These are phyloP conservation scores for Hanseniaspora guilliermondii DNA, from an alignment of 805 yeast genomes.

Conservation along the genomic window DNA sequence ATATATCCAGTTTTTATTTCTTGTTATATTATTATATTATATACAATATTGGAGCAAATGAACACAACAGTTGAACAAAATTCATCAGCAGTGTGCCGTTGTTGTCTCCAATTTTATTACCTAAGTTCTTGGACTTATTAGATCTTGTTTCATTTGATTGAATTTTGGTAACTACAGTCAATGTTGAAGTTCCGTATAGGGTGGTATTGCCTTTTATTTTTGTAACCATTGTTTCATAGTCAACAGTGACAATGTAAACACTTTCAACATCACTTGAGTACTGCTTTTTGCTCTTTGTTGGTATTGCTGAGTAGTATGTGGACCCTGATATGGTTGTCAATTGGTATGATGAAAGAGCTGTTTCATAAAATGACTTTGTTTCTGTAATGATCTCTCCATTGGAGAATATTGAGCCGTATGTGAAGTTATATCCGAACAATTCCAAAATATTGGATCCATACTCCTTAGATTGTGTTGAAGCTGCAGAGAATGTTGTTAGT, in stretches of 20 bases:
- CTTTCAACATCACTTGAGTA: not conserved
- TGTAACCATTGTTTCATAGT: not conserved
- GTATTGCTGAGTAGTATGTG: not conserved
- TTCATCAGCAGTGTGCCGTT: not conserved
- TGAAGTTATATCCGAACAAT: constrained; percentile 15
- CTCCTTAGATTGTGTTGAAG: constrained; percentile 9
- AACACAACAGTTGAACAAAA: not conserved
- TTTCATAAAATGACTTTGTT: constrained; percentile 25
- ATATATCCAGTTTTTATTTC: not conserved
- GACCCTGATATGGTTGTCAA: constrained; percentile 1
- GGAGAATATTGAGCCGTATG: constrained; percentile 23
- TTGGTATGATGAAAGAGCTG: constrained; percentile 18
- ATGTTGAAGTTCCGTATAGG: not conserved
- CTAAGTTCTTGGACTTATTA: not conserved
- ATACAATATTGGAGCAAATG: not conserved
- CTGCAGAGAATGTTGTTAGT: constrained; percentile 10
- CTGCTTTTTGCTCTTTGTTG: not conserved
- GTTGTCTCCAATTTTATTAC: not conserved
- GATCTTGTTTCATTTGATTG: not conserved
- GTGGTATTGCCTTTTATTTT: not conserved
- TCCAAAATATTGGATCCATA: constrained; percentile 15
- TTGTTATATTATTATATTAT: not conserved
- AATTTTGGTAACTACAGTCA: not conserved
- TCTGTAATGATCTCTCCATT: constrained; percentile 25
- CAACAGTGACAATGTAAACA: not conserved